These are phyloP conservation scores for Boechera retrofracta DNA, from an alignment of 345 rosid genomes.

Conservation along the genomic window DNA sequence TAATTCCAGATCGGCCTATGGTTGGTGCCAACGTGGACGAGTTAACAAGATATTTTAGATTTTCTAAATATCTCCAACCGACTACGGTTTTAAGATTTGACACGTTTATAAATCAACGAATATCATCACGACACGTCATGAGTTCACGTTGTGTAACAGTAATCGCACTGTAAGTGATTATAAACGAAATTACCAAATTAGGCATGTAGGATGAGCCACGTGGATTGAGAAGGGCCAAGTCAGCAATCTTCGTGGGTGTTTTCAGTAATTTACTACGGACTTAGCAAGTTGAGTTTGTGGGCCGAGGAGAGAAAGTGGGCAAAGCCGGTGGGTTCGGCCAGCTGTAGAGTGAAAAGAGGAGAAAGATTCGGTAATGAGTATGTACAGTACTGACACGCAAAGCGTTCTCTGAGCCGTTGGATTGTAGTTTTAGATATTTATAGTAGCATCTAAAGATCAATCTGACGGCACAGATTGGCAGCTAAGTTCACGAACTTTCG, in stretches of 20 bases:
- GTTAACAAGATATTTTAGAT: conserved; percentile 76
- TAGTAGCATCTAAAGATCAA: conserved; percentile 41
- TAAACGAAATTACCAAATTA: not conserved
- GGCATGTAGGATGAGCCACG: conserved; percentile 6
- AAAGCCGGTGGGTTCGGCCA: conserved; percentile 38
- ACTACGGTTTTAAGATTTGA: not conserved
- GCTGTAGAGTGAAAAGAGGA: conserved; percentile 43
- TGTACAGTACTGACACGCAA: conserved; percentile 24
- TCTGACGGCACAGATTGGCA: conserved; percentile 37
- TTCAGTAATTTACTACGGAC: conserved; percentile 17
- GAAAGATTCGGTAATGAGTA: conserved; percentile 43
- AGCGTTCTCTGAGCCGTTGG: conserved; percentile 22
- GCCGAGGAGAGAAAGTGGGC: conserved; percentile 25
- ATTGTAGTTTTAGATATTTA: conserved; percentile 38
- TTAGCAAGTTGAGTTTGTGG: conserved; percentile 38
- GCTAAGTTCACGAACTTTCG: not conserved
- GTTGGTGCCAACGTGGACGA: conserved; percentile 77
- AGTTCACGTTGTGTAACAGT: not conserved
- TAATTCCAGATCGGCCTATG: conserved; percentile 61
- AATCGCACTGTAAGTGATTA: conserved; percentile 17
- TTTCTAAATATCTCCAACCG: conserved; percentile 59
- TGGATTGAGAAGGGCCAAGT: conserved; percentile 26
- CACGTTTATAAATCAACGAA: not conserved
- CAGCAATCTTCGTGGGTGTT: conserved; percentile 8
- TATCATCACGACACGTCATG: conserved; percentile 7